Percentiles rank a stretch among this genome's conserved stretches.
phyloP scores from a whole-genome alignment of 805 yeast genomes.

The Zygosaccharomyces bisporus region DNA sequence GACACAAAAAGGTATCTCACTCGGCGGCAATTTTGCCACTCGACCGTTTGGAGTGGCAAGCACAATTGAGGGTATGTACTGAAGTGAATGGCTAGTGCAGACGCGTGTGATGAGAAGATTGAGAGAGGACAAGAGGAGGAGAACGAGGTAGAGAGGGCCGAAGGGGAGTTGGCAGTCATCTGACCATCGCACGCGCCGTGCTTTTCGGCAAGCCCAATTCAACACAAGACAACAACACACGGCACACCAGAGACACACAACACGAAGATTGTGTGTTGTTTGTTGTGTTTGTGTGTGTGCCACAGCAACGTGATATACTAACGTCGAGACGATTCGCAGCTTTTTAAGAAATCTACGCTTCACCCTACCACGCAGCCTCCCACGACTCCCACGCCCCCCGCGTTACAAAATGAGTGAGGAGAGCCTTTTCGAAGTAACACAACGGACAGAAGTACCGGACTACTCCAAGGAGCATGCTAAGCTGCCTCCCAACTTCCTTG shows the following conservation, averaged over 20 bases:
- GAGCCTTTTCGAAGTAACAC: conserved; percentile 37
- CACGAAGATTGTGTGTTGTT: too few relatives aligned
- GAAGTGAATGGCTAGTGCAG: not conserved
- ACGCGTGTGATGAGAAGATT: not conserved
- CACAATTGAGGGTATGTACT: conserved; percentile 7
- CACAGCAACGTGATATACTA: conserved; percentile 3
- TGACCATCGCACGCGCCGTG: not conserved
- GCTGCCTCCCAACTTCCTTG: conserved; percentile 73
- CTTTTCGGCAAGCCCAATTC: not conserved
- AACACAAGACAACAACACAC: not conserved
- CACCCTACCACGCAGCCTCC: conserved; percentile 5
- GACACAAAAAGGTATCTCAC: not conserved
- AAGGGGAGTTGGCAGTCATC: not conserved
- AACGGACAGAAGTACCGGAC: conserved; percentile 21
- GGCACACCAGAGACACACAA: not conserved
- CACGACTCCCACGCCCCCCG: conserved; percentile 9
- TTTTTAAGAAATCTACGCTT: conserved; percentile 3
- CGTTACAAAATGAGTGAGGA: conserved; percentile 39
- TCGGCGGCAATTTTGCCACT: conserved; percentile 6
- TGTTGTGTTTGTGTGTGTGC: not conserved
- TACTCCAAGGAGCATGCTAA: conserved; percentile 37
- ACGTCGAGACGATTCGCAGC: conserved; percentile 9
- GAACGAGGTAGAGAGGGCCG: not conserved
- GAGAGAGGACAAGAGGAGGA: too few relatives aligned
- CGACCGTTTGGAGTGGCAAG: not conserved